A percentile compares a stretch with the other conserved stretches of the same genome.
These are phyloP conservation scores for Rhododendron ferrugineum DNA, from an alignment of 148 eudicot species.

Conservation along the genomic window DNA sequence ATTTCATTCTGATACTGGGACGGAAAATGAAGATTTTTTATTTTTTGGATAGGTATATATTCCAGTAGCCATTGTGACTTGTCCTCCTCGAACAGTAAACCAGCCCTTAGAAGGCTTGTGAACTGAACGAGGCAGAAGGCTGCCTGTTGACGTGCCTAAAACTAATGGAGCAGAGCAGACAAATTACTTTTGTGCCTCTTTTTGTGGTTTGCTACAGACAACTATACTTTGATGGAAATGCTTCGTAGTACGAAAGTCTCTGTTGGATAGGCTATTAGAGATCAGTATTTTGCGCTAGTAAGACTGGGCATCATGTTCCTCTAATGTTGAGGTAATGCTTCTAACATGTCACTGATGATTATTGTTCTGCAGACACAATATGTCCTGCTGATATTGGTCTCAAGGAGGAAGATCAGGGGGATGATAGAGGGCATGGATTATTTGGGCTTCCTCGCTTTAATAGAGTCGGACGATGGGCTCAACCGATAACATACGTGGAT, in stretches of 20 bases:
- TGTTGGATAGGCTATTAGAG: background rate
- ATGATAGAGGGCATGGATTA: slow-evolving; percentile 85
- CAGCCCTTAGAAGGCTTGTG: background rate
- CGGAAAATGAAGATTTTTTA: background rate
- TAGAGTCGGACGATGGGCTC: slow-evolving; percentile 77
- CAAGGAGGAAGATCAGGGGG: slow-evolving; percentile 51
- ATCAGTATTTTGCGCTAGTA: background rate
- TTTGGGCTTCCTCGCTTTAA: slow-evolving; percentile 48
- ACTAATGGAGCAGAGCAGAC: background rate
- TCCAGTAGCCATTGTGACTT: background rate
- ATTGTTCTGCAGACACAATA: slow-evolving; percentile 54
- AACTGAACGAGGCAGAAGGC: background rate
- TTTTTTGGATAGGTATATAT: background rate
- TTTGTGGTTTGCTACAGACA: background rate
- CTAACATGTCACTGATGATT: slow-evolving; percentile 2
- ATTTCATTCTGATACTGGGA: background rate
- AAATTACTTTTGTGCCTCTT: background rate
- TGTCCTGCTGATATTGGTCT: slow-evolving; percentile 81
- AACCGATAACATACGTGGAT: slow-evolving; percentile 85
- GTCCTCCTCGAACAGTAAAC: background rate
- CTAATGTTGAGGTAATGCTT: background rate
- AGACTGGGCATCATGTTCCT: background rate
- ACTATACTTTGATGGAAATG: background rate
- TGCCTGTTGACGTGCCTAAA: background rate
- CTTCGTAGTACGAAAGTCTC: background rate